Conservation (phyloP, 2,329 filamentous ascomycete genomes). For the Apiospora koreana region DNA sequence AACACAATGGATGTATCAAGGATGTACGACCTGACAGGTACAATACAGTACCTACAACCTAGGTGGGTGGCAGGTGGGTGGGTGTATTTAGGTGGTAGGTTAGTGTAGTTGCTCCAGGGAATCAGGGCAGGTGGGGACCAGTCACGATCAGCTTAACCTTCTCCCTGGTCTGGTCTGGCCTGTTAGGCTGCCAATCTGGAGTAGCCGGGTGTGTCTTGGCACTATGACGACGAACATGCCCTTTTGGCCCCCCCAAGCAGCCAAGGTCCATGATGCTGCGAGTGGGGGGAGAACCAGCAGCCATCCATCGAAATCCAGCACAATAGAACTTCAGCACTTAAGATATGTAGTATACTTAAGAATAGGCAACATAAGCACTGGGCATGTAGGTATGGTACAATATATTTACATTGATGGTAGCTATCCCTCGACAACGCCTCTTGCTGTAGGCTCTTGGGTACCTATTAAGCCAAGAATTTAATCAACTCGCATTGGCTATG, state of each 20-base stretch:
- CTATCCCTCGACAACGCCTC: not conserved
- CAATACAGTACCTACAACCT: not conserved
- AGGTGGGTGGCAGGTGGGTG: not conserved
- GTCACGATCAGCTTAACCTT: not conserved
- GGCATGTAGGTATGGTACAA: too few relatives aligned
- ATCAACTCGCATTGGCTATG: not conserved
- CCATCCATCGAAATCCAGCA: not conserved
- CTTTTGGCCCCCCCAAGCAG: not conserved
- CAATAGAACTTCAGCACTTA: too few relatives aligned
- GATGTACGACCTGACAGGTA: not conserved
- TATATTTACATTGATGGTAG: too few relatives aligned
- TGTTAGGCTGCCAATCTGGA: not conserved
- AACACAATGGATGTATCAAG: not conserved
- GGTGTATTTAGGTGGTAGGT: not conserved
- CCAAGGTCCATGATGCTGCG: too few relatives aligned
- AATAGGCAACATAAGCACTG: too few relatives aligned
- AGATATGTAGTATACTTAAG: too few relatives aligned
- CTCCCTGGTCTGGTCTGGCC: too few relatives aligned
- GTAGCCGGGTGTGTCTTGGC: not conserved
- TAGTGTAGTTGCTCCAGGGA: not conserved
- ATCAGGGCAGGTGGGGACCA: constrained; percentile 2
- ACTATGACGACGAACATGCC: constrained; percentile 3
- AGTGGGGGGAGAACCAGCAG: not conserved
- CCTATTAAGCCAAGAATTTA: not conserved
- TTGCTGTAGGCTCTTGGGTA: not conserved